Base-by-base conservation (phyloP, 2,329 filamentous ascomycete species). In the Amauroascus verrucosus region DNA sequence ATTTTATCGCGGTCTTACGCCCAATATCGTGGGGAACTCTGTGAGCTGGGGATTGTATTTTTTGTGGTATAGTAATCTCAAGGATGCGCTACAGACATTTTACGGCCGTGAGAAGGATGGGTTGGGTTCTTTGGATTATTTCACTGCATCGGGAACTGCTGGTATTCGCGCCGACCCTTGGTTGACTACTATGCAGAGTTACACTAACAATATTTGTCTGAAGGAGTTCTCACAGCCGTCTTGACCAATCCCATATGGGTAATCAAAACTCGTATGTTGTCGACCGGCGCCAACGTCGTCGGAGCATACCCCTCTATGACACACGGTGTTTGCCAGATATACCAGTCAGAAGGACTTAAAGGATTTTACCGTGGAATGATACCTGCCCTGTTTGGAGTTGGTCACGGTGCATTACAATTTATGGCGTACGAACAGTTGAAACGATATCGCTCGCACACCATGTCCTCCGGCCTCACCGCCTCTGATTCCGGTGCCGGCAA, bases 171-270 rank as follows among this genome's bases (percentile, higher is more conserved):
- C 32, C 30, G 8, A n/a, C 18, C 20, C 13, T 26, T 43, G 18
- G 20, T 45, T 37, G n/a, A 46, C 20, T 26, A 26, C 44, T 51
- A 18, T 33, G 26, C 16, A 48, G 30, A 14, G 6, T 41, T 28
- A 46, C 46, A 24, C 48, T 30, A 18, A 51, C 24, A 28, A 6
- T 13, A 3, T 18, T 26, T 18, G 5, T 45, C 16, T 33, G 74
- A 78, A 59, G 90, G 91, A 28, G 75, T 85, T 16, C 69, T 87
- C 38, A 95, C 89, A 1, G 85, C 90, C 41, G 72, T 87, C 28
- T 77, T 91, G 59, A 97, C 93, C 28, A 97, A 97, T 67, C 93
- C 93, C 1, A 84, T 98, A 62, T 98, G 93, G 93, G 93, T 98
- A 2, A 82, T 98, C 67, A 97, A 97, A 75, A 97, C 91, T 7